Base-by-base conservation (phyloP, 495 filamentous ascomycete genomes). In the Elasticomyces elasticus region DNA sequence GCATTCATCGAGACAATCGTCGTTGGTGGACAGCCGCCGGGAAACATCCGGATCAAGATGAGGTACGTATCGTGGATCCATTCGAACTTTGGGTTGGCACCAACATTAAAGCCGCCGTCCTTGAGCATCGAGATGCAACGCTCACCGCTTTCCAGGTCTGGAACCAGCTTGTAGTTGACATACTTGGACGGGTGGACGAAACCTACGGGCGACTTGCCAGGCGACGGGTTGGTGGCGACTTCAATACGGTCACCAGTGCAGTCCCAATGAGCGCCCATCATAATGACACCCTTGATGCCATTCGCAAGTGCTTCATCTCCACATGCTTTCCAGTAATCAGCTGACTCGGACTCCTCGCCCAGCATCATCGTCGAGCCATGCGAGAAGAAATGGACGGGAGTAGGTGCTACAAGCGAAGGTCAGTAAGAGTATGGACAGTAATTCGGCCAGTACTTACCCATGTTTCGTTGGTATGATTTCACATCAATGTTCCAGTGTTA, bases 301-400 rank as follows among this genome's bases (percentile, higher is more conserved):
- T 73, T 65, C 1, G 70, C 73, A 0, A 81, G 68, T 0, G 79
- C 80, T 52, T 76, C 76, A 51, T 80, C 76, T 5, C 80, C 80
- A 61, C 77, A 80, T 57, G 74, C 70, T 51, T 78, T 77, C 80
- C 80, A 83, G 62, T 82, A 82, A 6, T 71, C 69, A 12, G 77
- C 79, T 0, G 77, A 79, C 15, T 69, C 59, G 40, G 73, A 77
- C 53, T 79, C 72, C 54, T 81, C 80, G 38, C 79, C 80, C 13
- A 83, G 69, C 79, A 83, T 82, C 78, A 81, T 81, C 24, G 79
- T 82, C 33, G 77, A 79, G 65, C 80, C 80, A 73, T 83, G 80
- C 13, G 80, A 82, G 68, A 83, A 81, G 67, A 83, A 79, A 58
- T 81, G 79, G 5, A 81, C 80, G 1, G 80, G 80, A 4, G 77